phyloP scores from a whole-genome alignment of 179 eudicot genomes.

The Actinidia polygama region DNA sequence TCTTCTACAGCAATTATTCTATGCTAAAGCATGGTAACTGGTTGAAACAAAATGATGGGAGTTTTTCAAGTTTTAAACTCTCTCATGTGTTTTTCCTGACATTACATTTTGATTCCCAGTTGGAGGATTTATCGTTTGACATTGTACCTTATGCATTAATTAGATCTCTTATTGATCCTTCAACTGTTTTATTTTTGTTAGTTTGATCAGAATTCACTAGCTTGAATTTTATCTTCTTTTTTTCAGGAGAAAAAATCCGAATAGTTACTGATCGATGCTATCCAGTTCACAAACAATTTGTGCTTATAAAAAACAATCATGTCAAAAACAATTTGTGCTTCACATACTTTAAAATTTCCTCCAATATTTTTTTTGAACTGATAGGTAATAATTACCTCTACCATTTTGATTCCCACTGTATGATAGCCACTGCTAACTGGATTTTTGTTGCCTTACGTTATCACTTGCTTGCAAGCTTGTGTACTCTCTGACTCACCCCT shows the following conservation, averaged over 20 bases:
- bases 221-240: background rate
- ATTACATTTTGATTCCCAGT: background rate
- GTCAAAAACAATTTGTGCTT: background rate
- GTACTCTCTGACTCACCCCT: too few species aligned
- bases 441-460: background rate
- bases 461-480: too few species aligned
- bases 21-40: slow-evolving; percentile 13
- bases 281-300: background rate
- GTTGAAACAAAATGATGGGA: slow-evolving; percentile 3
- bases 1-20: slow-evolving; percentile 24
- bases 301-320: too few species aligned
- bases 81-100: background rate
- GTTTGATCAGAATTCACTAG: background rate
- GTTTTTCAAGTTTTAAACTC: slow-evolving; percentile 4
- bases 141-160: background rate
- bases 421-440: background rate
- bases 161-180: background rate
- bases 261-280: background rate
- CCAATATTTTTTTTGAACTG: too few species aligned
- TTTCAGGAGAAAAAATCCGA: background rate
- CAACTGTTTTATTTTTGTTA: background rate
- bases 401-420: too few species aligned
- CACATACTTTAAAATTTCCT: background rate
- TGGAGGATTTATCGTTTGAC: background rate
- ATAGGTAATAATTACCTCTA: too few species aligned